Base-by-base conservation (phyloP, 1,139 yeast species). In the Yamadazyma sp. region DNA sequence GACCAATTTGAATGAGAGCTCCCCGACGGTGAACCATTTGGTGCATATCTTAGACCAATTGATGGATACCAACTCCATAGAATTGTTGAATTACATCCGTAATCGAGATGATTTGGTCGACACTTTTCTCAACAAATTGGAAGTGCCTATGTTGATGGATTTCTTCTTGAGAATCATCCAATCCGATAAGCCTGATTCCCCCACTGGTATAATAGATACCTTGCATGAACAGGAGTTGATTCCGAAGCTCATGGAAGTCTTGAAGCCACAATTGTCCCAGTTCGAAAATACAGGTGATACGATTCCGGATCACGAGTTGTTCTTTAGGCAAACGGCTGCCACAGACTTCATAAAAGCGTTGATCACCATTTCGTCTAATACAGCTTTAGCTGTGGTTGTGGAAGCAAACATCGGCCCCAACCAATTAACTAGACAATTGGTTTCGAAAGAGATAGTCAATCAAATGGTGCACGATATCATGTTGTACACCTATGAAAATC, bases 281-380 rank as follows among this genome's bases (percentile, higher is more conserved):
- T 68, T 67, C 48, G 39, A 44, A 4, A 22, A 17, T 11, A 33
- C 29, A 2, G 11, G 29, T 3, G 34, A 33, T 16, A 36, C 34
- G 7, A 61, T 68, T 26, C 66, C 74, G 1, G 60, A 66, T 39
- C 62, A 61, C 32, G 54, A 53, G 37, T 49, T 60, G 30, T 73
- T 84, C 27, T 79, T 92, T 43, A 80, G 80, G 38, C 98, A 92
- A 61, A 83, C 95, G 2, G 95, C 98, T 0, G 95, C 96, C 1
- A 95, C 97, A 9, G 99, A 92, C 58, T 92, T 92, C 55, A 66
- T 92, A 40, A 94, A 92, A 58, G 98, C 98, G 0, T 78, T 94
- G 55, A 87, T 92, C 23, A 85, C 97, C 2, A 87, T 94, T 31
- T 87, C 96, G 24, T 96, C 96, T n/a, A 73, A 72, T 46, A 67